These are phyloP conservation scores for Gloeopeniophorella convolvens DNA, from an alignment of 768 basidiomycete genomes.

Conservation along the genomic window DNA sequence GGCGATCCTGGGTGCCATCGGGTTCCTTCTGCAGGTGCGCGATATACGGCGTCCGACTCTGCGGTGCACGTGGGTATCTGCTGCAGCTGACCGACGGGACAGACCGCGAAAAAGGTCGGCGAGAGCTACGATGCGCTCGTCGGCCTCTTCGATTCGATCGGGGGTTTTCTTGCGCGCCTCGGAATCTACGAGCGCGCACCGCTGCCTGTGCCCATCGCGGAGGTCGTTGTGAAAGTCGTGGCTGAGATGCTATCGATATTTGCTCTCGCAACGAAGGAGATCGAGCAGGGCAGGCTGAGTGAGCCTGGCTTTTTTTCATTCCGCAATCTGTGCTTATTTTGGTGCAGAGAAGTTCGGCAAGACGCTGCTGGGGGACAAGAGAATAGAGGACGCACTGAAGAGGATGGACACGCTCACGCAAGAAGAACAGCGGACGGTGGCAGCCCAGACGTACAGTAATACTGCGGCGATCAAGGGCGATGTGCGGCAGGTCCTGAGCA, in stretches of 20 bases:
- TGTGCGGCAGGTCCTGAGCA: background rate
- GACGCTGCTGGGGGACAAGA: background rate
- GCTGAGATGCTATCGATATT: background rate
- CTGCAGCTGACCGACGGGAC: too few relatives aligned
- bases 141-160: background rate
- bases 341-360: slow-evolving; percentile 2
- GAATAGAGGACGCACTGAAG: background rate
- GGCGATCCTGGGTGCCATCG: too few relatives aligned
- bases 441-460: background rate
- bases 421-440: background rate
- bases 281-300: slow-evolving; percentile 2
- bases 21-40: too few relatives aligned
- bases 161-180: background rate
- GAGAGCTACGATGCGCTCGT: background rate
- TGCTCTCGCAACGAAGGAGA: slow-evolving; percentile 5
- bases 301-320: background rate
- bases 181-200: too few relatives aligned
- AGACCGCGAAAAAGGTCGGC: background rate
- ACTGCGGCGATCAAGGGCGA: background rate
- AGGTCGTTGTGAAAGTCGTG: background rate
- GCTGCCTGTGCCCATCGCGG: background rate
- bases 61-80: too few relatives aligned
- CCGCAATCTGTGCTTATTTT: background rate
- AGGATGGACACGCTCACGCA: background rate
- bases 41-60: too few relatives aligned